Conservation (phyloP, 768 basidiomycete genomes). For the Cyclocybe aegerita region DNA sequence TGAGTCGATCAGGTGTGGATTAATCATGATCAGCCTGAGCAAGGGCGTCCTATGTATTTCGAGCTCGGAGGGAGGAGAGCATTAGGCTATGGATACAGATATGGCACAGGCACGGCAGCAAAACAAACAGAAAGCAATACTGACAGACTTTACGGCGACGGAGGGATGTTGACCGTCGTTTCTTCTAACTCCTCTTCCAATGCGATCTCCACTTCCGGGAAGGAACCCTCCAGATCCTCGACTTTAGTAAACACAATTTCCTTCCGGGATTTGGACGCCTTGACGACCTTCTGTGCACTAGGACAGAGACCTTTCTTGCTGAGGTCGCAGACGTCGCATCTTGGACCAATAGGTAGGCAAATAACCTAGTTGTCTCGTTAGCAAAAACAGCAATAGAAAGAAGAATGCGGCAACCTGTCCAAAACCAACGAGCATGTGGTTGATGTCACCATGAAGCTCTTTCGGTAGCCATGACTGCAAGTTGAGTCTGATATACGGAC, state of each 20-base stretch:
- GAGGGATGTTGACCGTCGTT: slow-evolving; percentile 3
- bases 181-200: slow-evolving; percentile 27
- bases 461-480: slow-evolving; percentile 83
- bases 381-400: not conserved
- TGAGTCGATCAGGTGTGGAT: no score
- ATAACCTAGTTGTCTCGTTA: slow-evolving; percentile 44
- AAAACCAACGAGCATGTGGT: slow-evolving; percentile 80
- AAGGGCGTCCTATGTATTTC: no score
- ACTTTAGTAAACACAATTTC: slow-evolving; percentile 15
- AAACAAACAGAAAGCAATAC: no score
- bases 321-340: slow-evolving; percentile 64
- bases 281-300: slow-evolving; percentile 42
- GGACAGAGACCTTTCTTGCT: slow-evolving; percentile 61
- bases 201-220: slow-evolving; percentile 31
- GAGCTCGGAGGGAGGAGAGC: no score
- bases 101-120: no score
- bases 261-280: slow-evolving; percentile 24
- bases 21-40: no score
- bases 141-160: no score
- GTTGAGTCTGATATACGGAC: slow-evolving; percentile 49
- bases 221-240: slow-evolving; percentile 14
- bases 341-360: slow-evolving; percentile 64
- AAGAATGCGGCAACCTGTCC: slow-evolving; percentile 58
- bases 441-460: slow-evolving; percentile 73
- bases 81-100: no score